Evolutionary conservation across 306 rosid species (phyloP).

Genomic region (Herpetospermum pedunculosum): DNA sequence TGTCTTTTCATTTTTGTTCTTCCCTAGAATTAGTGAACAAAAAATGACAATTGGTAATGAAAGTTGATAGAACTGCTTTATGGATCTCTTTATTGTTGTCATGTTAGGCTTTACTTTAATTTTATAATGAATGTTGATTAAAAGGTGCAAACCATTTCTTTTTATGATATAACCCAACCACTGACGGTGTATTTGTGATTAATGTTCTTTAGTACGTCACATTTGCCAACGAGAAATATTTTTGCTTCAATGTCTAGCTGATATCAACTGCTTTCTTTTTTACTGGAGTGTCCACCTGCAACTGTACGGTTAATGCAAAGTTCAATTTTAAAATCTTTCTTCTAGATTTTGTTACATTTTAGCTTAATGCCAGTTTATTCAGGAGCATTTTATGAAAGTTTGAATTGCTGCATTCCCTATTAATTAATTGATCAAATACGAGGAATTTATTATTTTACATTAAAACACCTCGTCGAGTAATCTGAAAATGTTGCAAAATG

Average conservation of each 20-base stretch:
- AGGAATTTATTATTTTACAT: not conserved
- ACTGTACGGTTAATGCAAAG: not conserved
- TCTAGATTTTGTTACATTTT: not conserved
- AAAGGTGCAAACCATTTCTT: not conserved
- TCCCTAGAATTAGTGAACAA: not conserved
- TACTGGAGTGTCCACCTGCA: not conserved
- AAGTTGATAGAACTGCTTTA: not conserved
- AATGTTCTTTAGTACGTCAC: not conserved
- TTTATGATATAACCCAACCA: not conserved
- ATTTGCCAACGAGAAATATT: not conserved
- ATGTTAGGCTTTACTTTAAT: not conserved
- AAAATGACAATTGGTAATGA: not conserved
- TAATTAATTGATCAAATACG: not conserved
- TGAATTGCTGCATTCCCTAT: conserved; percentile 1
- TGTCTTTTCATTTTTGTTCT: not conserved
- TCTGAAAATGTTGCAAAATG: not conserved
- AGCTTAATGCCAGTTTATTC: not conserved
- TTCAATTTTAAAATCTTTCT: not conserved
- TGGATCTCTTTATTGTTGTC: not conserved
- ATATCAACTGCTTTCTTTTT: not conserved
- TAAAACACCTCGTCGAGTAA: not conserved
- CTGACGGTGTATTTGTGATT: not conserved
- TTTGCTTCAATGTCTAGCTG: not conserved
- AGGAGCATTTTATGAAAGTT: not conserved
- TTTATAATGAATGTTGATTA: not conserved